Evolutionary conservation across 371 early-diverging fungal species (phyloP).

Genomic region (Mucor racemosus): DNA sequence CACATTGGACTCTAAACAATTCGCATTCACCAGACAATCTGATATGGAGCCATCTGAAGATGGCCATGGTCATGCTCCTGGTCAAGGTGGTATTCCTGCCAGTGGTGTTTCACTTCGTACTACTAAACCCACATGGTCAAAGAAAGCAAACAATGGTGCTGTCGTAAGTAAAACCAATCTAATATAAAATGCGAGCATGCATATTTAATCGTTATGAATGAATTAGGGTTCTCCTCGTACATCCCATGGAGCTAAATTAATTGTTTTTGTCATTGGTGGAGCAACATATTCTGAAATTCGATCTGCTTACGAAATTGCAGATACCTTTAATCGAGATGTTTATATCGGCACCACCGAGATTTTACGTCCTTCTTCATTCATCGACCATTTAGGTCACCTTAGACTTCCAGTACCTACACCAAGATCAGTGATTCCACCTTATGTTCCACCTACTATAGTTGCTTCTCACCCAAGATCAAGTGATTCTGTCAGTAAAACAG

Average conservation of each 20-base stretch:
- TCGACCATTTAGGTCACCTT: conserved; percentile 64
- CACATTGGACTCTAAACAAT: conserved; percentile 56
- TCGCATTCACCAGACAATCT: conserved; percentile 60
- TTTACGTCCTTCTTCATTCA: conserved; percentile 75
- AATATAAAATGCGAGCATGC: neutral
- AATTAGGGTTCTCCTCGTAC: conserved; percentile 26
- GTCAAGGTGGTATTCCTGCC: conserved; percentile 35
- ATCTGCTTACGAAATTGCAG: conserved; percentile 79
- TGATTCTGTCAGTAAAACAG: conserved; percentile 21
- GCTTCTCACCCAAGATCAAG: conserved; percentile 27
- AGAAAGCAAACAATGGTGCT: conserved; percentile 29
- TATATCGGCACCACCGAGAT: conserved; percentile 83
- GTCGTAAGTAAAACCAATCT: conserved; percentile 11
- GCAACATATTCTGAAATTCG: conserved; percentile 92
- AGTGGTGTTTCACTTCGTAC: conserved; percentile 56
- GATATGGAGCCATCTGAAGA: conserved; percentile 53
- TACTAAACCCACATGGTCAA: conserved; percentile 51
- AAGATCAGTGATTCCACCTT: conserved; percentile 41
- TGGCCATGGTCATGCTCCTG: conserved; percentile 25
- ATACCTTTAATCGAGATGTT: conserved; percentile 75
- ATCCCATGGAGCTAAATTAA: conserved; percentile 42
- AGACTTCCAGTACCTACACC: conserved; percentile 38
- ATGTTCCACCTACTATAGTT: conserved; percentile 34
- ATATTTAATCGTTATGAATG: neutral
- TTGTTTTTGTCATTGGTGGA: conserved; percentile 92